Base-by-base conservation (phyloP, 2,329 filamentous ascomycete species). In the Beauveria medogensis region DNA sequence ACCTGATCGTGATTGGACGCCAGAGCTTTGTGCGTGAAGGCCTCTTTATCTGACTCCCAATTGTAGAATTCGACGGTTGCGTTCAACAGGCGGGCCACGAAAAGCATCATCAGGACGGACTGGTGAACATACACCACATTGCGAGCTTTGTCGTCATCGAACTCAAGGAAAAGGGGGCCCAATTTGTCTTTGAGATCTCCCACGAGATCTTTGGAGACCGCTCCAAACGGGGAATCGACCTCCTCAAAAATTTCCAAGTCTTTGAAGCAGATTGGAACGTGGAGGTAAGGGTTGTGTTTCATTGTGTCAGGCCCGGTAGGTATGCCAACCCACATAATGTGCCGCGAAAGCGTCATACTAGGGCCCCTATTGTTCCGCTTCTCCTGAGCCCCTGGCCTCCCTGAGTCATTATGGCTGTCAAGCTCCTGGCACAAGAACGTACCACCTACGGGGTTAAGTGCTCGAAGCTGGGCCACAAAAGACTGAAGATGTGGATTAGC, bases 381-480 rank as follows among this genome's bases (percentile, higher is more conserved):
- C 52, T 43, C 37, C 52, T 55, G 20, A 37, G 52, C 28, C 52
- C 22, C 52, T 55, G 20, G 37, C 37, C 9, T 55, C 18, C 52
- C 52, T 55, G 20, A 37, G 37, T 55, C 1, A 55, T 22, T 24
- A 55, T 43, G 14, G 52, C 52, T 55, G 20, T 55, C 20, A 44
- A 26, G 14, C 34, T 24, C 52, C 28, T 55, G 20, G 52, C 14
- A 26, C n/a, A 22, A 44, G 22, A 55, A 44, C 5, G 22, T 22
- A 55, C 52, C n/a, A 41, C 34, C 52, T 26, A 55, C 14, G 10
- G 52, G 52, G 16, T 55, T 43, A 20, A 55, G 2, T 24, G 3
- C 52, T 55, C 37, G 20, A 37, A 55, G 37, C 52, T 55, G 14
- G 52, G 52, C 52, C 20, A 55, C 14, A 55, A 55, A 55, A 55